Conservation (phyloP, 805 yeast species). For the Wickerhamiella slavikovae region DNA sequence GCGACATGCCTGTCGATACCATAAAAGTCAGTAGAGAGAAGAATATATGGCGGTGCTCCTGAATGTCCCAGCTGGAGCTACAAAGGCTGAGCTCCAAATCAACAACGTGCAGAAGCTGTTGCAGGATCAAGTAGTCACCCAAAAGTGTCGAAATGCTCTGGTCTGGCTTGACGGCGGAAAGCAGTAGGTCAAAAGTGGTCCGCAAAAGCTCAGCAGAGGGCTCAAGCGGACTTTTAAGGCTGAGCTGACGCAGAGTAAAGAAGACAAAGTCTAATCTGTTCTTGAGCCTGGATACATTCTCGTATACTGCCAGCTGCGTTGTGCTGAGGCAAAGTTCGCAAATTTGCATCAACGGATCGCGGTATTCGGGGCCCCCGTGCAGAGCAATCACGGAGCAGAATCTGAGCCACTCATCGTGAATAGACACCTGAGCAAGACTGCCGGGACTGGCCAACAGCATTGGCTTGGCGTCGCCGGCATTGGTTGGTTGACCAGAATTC, state of each 20-base stretch:
- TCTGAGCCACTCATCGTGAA: no score
- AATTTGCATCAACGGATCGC: no score
- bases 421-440: no score
- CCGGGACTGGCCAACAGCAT: no score
- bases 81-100: constrained; percentile 8
- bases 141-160: neutral
- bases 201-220: neutral
- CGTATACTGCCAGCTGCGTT: no score
- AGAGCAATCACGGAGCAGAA: no score
- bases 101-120: neutral
- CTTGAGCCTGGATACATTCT: no score
- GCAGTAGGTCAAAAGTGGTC: neutral
- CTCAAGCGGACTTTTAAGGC: constrained; percentile 2
- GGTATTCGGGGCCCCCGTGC: no score
- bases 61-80: constrained; percentile 1
- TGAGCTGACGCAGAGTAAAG: constrained; percentile 18
- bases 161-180: neutral
- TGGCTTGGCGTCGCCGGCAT: no score
- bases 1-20: constrained; percentile 36
- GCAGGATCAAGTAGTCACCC: neutral
- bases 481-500: no score
- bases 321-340: no score
- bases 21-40: constrained; percentile 36
- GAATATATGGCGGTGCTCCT: constrained; percentile 7
- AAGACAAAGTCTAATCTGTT: no score